These are phyloP conservation scores for Septoria linicola DNA, from an alignment of 2,329 filamentous ascomycete species.

Conservation along the genomic window DNA sequence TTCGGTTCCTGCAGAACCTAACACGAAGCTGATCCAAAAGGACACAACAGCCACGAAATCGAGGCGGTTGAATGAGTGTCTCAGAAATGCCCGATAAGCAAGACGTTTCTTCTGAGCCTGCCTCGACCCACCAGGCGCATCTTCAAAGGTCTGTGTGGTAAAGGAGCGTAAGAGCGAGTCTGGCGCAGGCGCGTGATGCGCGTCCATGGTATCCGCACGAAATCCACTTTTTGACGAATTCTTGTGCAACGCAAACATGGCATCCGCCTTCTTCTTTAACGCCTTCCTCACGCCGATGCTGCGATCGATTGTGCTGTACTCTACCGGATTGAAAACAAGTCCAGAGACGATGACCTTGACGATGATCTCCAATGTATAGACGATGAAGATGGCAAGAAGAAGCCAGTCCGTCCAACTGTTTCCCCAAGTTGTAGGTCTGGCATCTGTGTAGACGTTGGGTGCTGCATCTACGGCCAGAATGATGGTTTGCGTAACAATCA, in stretches of 20 bases:
- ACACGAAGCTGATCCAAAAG: constrained; percentile 85
- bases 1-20: constrained; percentile 70
- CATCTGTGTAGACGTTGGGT: constrained; percentile 62
- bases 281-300: constrained; percentile 71
- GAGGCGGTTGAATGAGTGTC: constrained; percentile 92
- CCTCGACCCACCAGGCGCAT: constrained; percentile 61
- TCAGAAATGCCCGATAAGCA: constrained; percentile 84
- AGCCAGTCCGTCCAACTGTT: constrained; percentile 70
- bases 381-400: constrained; percentile 76
- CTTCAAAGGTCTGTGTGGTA: constrained; percentile 41
- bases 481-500: constrained; percentile 86
- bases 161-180: constrained; percentile 38
- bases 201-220: constrained; percentile 28
- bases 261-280: constrained; percentile 71
- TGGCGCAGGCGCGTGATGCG: constrained; percentile 27
- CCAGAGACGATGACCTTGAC: constrained; percentile 90
- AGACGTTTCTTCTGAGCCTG: constrained; percentile 81
- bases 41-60: constrained; percentile 94
- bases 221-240: constrained; percentile 62
- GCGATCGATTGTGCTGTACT: constrained; percentile 88
- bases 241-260: constrained; percentile 78
- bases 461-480: constrained; percentile 79
- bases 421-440: constrained; percentile 66
- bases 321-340: constrained; percentile 81
- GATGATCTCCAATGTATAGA: constrained; percentile 84